phyloP scores from a whole-genome alignment of 2,329 filamentous ascomycete species.

The Myriosclerotinia duriaeana region DNA sequence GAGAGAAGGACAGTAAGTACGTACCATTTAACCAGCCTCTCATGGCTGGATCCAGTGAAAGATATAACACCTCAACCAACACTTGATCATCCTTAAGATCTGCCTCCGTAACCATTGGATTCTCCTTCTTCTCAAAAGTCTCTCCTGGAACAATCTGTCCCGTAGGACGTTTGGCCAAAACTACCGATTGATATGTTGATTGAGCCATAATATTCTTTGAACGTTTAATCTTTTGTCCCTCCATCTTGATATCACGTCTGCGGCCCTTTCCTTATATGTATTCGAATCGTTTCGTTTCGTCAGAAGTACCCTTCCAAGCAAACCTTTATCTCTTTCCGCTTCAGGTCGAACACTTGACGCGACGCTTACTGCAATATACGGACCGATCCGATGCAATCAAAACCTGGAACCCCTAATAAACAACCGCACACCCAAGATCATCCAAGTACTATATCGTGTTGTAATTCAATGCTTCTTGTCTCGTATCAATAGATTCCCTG shows the following conservation, averaged over 20 bases:
- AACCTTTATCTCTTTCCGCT: conserved; percentile 5
- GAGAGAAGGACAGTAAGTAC: conserved; percentile 25
- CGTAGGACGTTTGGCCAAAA: conserved; percentile 63
- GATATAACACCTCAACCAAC: conserved; percentile 60
- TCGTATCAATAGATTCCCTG: conserved; percentile 2
- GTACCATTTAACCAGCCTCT: conserved; percentile 66
- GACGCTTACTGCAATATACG: conserved; percentile 9
- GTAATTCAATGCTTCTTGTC: neutral
- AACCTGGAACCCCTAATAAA: neutral
- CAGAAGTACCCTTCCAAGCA: neutral
- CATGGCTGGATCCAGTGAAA: conserved; percentile 75
- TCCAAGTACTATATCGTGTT: conserved; percentile 6
- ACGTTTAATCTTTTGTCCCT: conserved; percentile 25
- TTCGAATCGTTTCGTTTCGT: conserved; percentile 16
- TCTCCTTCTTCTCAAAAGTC: conserved; percentile 59
- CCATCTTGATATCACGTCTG: conserved; percentile 12
- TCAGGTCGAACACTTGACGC: conserved; percentile 2
- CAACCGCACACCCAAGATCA: conserved; percentile 2
- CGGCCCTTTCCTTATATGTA: conserved; percentile 8
- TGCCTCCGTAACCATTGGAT: conserved; percentile 46
- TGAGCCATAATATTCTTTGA: conserved; percentile 38
- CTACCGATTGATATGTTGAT: conserved; percentile 45
- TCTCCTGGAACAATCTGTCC: conserved; percentile 61
- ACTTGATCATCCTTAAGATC: conserved; percentile 64
- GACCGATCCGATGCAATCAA: conserved; percentile 5